A percentile compares a stretch with the other conserved stretches of the same genome.
Conservation (phyloP, 1,139 yeast species). For the Scheffersomyces cryptocercus region DNA sequence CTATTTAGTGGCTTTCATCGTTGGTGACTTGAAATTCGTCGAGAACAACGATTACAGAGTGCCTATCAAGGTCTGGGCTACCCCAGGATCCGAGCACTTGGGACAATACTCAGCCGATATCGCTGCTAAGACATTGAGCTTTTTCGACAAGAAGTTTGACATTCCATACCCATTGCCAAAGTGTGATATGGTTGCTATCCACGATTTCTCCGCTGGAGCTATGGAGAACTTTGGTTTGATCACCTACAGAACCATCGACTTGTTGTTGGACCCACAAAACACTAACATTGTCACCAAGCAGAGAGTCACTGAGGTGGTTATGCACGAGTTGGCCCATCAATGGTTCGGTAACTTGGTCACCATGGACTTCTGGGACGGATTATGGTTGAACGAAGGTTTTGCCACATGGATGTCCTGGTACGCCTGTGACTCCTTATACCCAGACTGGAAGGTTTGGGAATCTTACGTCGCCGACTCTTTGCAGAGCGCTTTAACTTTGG, state of each 20-base stretch:
- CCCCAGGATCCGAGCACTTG: slow-evolving; percentile 51
- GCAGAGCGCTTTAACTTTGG: slow-evolving; percentile 54
- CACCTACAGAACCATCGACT: slow-evolving; percentile 55
- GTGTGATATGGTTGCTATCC: slow-evolving; percentile 58
- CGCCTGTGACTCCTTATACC: slow-evolving; percentile 59
- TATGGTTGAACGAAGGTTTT: slow-evolving; percentile 65
- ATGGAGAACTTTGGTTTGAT: slow-evolving; percentile 65
- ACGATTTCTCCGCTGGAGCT: slow-evolving; percentile 60
- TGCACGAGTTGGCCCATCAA: slow-evolving; percentile 66
- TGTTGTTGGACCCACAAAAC: slow-evolving; percentile 47
- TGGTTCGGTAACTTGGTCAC: slow-evolving; percentile 67
- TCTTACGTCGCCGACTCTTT: slow-evolving; percentile 53
- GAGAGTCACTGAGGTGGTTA: slow-evolving; percentile 59
- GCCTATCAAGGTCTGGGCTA: slow-evolving; percentile 57
- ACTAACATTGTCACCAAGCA: slow-evolving; percentile 48
- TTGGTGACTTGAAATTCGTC: slow-evolving; percentile 35
- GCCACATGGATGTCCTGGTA: slow-evolving; percentile 79
- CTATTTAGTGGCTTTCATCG: slow-evolving; percentile 29
- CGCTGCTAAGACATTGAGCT: slow-evolving; percentile 53
- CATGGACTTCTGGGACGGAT: slow-evolving; percentile 66
- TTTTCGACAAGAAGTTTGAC: slow-evolving; percentile 52
- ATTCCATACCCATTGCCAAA: slow-evolving; percentile 62
- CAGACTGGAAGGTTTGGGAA: slow-evolving; percentile 61
- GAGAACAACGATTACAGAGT: slow-evolving; percentile 29
- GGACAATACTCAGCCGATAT: slow-evolving; percentile 53